Conservation (phyloP, 345 rosid genomes). For the Aurinia saxatilis region DNA sequence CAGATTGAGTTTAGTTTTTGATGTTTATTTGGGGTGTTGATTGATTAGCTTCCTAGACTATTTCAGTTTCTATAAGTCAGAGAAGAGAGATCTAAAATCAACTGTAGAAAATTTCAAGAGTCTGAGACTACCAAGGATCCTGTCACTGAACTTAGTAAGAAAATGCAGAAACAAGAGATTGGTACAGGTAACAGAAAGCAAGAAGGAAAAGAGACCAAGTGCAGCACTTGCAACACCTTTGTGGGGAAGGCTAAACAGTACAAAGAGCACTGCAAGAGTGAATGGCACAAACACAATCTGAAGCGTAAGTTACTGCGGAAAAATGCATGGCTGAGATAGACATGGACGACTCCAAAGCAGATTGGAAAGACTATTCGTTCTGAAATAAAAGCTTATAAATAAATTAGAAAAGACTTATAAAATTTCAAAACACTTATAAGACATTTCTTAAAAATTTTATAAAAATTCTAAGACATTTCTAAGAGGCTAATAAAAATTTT, state of each 20-base stretch:
- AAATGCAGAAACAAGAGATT: conserved; percentile 48
- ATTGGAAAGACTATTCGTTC: conserved; percentile 86
- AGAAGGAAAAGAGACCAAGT: conserved; percentile 55
- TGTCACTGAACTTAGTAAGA: conserved; percentile 39
- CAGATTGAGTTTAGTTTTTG: too few relatives aligned
- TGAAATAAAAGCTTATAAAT: too few relatives aligned
- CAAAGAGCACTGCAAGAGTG: conserved; percentile 87
- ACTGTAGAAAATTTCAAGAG: too few relatives aligned
- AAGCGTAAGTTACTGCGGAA: conserved; percentile 75
- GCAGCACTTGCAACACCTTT: conserved; percentile 75
- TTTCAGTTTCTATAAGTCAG: too few relatives aligned
- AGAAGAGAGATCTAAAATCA: too few relatives aligned
- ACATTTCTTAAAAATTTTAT: too few relatives aligned
- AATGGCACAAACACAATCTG: conserved; percentile 95
- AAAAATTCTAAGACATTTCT: too few relatives aligned
- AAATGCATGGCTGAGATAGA: conserved; percentile 73
- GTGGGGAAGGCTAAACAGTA: conserved; percentile 75
- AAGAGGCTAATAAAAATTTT: too few relatives aligned
- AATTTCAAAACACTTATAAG: too few relatives aligned
- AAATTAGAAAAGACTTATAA: too few relatives aligned
- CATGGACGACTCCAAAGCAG: conserved; percentile 55
- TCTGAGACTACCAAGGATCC: conserved; percentile 19
- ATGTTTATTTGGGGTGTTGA: too few relatives aligned
- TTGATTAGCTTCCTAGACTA: too few relatives aligned
- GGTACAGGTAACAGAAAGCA: conserved; percentile 31